Evolutionary conservation across 140 eudicot species (phyloP).

Genomic region (Flaveria floridana): DNA sequence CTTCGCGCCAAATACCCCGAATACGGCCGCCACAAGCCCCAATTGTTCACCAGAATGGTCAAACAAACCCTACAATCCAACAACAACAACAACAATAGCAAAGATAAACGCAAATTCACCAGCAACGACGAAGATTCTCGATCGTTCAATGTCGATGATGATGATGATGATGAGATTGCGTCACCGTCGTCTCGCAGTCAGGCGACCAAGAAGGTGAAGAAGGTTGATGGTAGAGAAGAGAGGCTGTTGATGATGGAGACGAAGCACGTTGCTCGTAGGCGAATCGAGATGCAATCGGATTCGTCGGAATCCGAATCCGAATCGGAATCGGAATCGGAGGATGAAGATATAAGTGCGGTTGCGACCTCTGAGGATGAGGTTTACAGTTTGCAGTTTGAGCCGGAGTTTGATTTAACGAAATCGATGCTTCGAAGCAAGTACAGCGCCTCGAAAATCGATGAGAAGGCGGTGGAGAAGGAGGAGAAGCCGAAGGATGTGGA

Average conservation of each 20-base stretch:
- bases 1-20: conserved; percentile 49
- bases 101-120: not conserved
- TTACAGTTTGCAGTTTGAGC: conserved; percentile 53
- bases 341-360: conserved; percentile 36
- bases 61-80: conserved; percentile 30
- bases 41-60: conserved; percentile 48
- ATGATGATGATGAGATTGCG: conserved; percentile 25
- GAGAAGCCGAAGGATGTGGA: conserved; percentile 46
- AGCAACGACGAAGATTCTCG: conserved; percentile 15
- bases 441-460: conserved; percentile 26
- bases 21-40: conserved; percentile 52
- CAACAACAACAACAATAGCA: conserved; percentile 2
- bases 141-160: conserved; percentile 23
- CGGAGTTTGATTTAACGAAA: conserved; percentile 70
- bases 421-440: conserved; percentile 51
- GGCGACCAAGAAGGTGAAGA: conserved; percentile 35
- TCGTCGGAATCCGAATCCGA: conserved; percentile 25
- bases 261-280: conserved; percentile 36
- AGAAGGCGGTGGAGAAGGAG: not conserved
- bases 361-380: conserved; percentile 58
- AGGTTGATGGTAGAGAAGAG: conserved; percentile 41
- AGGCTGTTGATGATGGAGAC: conserved; percentile 39
- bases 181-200: conserved; percentile 29
- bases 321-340: conserved; percentile 32
- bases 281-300: conserved; percentile 4